phyloP scores from a whole-genome alignment of 2,329 filamentous ascomycete species.

The Cercospora brassicicola region DNA sequence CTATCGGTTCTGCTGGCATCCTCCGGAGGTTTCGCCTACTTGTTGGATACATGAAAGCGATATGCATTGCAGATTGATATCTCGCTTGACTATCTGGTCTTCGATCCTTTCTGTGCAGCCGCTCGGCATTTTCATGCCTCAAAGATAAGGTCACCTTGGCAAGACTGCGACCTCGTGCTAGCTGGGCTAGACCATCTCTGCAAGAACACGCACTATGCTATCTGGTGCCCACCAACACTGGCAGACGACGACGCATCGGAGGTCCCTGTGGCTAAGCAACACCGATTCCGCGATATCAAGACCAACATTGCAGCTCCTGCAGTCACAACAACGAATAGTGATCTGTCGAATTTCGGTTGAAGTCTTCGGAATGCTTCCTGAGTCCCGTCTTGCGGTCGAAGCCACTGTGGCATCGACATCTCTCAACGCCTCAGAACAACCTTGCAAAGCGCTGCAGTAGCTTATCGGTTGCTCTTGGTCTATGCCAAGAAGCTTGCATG shows the following conservation, averaged over 20 bases:
- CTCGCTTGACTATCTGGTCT: neutral
- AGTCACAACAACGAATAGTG: neutral
- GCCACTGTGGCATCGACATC: neutral
- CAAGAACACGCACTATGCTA: neutral
- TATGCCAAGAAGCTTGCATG: neutral
- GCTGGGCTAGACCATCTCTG: neutral
- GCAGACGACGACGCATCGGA: neutral
- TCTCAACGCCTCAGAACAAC: neutral
- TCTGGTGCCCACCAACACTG: neutral
- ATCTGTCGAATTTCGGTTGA: neutral
- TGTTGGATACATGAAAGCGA: neutral
- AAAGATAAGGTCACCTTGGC: neutral
- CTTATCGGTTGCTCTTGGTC: neutral
- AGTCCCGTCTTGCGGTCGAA: neutral
- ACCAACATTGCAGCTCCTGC: neutral
- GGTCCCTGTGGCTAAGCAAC: neutral
- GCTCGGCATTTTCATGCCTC: neutral
- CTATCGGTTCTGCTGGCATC: neutral
- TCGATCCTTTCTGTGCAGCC: neutral
- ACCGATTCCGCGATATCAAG: neutral
- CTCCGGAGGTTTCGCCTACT: neutral
- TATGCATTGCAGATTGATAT: neutral
- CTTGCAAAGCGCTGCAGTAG: neutral
- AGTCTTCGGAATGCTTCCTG: neutral
- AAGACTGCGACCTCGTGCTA: neutral